Percentiles rank a stretch among this genome's conserved stretches.
Conservation (phyloP, 2,329 filamentous ascomycete genomes). For the Exserohilum rostratum region DNA sequence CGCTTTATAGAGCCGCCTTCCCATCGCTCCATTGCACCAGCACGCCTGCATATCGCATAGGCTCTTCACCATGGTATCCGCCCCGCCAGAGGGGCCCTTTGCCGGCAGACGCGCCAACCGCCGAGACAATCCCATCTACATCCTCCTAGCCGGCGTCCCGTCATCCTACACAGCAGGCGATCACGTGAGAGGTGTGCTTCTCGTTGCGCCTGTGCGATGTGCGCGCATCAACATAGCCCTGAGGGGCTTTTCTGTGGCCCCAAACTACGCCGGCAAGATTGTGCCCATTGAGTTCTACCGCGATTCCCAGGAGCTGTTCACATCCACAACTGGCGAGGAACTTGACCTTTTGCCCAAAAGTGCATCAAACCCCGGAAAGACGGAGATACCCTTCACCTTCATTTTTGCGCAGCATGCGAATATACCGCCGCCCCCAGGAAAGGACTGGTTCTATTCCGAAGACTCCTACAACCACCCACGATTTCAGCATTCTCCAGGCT, state of each 20-base stretch:
- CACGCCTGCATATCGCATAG: background rate
- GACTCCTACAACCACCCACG: conserved; percentile 29
- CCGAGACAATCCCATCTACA: conserved; percentile 24
- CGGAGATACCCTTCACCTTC: conserved; percentile 36
- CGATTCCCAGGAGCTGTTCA: conserved; percentile 25
- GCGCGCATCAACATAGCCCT: conserved; percentile 25
- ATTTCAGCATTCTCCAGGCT: conserved; percentile 35
- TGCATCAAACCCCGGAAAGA: conserved; percentile 24
- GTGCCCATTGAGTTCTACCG: conserved; percentile 25
- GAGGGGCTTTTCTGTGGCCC: conserved; percentile 19
- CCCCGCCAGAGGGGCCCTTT: conserved; percentile 6
- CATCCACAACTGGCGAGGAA: conserved; percentile 21
- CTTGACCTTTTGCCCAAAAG: conserved; percentile 32
- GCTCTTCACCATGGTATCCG: conserved; percentile 11
- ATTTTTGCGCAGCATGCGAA: conserved; percentile 28
- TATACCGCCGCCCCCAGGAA: conserved; percentile 18
- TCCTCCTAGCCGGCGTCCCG: conserved; percentile 17
- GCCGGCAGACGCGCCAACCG: conserved; percentile 15
- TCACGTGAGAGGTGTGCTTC: conserved; percentile 25
- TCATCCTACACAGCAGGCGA: conserved; percentile 31
- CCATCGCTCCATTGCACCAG: background rate
- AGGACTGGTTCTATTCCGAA: conserved; percentile 20
- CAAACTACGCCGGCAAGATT: conserved; percentile 18
- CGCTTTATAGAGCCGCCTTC: background rate
- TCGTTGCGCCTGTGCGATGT: conserved; percentile 29